Evolutionary conservation across 805 yeast species (phyloP).

Genomic region (Middelhovenomyces tepae): DNA sequence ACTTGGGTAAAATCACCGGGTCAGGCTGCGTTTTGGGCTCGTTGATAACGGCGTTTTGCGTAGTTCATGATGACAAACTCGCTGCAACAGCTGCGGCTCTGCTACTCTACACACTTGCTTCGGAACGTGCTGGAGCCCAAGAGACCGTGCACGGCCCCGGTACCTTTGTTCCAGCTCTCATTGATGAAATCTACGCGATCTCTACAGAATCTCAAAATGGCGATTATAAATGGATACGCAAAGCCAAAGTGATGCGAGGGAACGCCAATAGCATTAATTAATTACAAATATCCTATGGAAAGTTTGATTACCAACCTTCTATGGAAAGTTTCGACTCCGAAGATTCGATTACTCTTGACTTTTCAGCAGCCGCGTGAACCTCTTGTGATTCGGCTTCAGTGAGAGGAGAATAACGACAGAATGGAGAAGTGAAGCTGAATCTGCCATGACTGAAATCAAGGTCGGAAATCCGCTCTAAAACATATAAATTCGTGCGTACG

Average conservation of each 20-base stretch:
- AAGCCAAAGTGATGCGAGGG: constrained; percentile 6
- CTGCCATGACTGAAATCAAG: constrained; percentile 89
- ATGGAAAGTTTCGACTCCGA: constrained; percentile 9
- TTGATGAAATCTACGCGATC: constrained; percentile 33
- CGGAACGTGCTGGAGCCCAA: constrained; percentile 39
- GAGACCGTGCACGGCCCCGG: constrained; percentile 41
- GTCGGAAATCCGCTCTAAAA: constrained; percentile 76
- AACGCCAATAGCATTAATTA: no score
- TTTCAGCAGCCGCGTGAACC: constrained; percentile 6
- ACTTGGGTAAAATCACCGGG: constrained; percentile 68
- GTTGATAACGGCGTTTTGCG: constrained; percentile 44
- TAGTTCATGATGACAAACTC: constrained; percentile 36
- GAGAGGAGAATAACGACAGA: constrained; percentile 64
- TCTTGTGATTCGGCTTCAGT: constrained; percentile 27
- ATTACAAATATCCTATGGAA: no score
- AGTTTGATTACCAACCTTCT: constrained; percentile 13
- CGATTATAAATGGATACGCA: constrained; percentile 7
- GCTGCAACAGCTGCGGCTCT: constrained; percentile 49
- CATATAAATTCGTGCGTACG: constrained; percentile 81
- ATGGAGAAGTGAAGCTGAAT: constrained; percentile 76
- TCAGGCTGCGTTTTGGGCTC: constrained; percentile 79
- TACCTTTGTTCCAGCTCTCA: constrained; percentile 37
- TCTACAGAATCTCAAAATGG: constrained; percentile 10
- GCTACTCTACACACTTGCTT: constrained; percentile 50
- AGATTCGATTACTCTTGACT: constrained; percentile 4